phyloP scores from a whole-genome alignment of 176 grass and related monocot genomes.

The Melocanna baccifera region DNA sequence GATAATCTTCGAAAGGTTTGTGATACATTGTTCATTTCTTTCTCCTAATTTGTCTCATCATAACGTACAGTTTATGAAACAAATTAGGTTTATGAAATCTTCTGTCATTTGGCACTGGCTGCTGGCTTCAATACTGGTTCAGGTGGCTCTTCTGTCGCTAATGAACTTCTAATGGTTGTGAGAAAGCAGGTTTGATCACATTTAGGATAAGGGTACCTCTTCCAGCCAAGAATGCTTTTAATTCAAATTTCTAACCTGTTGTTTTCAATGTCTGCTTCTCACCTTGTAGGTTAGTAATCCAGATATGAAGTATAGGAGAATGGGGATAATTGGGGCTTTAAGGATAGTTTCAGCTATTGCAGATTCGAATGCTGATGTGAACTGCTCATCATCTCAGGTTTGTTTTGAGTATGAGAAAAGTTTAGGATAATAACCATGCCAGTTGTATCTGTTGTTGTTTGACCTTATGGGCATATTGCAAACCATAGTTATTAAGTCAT shows the following conservation, averaged over 20 bases:
- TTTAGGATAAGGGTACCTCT: not conserved
- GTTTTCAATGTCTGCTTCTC: constrained; percentile 12
- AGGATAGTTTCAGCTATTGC: constrained; percentile 72
- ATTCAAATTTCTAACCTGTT: not conserved
- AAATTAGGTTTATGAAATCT: constrained; percentile 78
- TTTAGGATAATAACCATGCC: not conserved
- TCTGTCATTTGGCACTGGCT: constrained; percentile 75
- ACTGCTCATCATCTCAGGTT: constrained; percentile 72
- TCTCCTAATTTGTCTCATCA: not conserved
- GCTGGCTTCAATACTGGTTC: constrained; percentile 57
- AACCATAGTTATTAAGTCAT: too few species aligned
- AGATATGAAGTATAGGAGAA: constrained; percentile 86
- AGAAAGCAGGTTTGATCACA: constrained; percentile 74
- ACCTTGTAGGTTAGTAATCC: constrained; percentile 71
- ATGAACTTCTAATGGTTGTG: constrained; percentile 92
- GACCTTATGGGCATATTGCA: constrained; percentile 5
- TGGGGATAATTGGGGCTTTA: constrained; percentile 96
- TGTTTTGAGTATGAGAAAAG: constrained; percentile 10
- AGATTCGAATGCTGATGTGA: constrained; percentile 42
- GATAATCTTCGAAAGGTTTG: constrained; percentile 86
- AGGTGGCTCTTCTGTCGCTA: constrained; percentile 62
- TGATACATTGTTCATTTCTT: constrained; percentile 23
- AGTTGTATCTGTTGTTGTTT: not conserved
- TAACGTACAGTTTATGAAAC: not conserved
- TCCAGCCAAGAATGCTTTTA: constrained; percentile 8